A percentile compares a stretch with the other conserved stretches of the same genome.
Conservation (phyloP, 306 rosid genomes). For the Rubus idaeus region DNA sequence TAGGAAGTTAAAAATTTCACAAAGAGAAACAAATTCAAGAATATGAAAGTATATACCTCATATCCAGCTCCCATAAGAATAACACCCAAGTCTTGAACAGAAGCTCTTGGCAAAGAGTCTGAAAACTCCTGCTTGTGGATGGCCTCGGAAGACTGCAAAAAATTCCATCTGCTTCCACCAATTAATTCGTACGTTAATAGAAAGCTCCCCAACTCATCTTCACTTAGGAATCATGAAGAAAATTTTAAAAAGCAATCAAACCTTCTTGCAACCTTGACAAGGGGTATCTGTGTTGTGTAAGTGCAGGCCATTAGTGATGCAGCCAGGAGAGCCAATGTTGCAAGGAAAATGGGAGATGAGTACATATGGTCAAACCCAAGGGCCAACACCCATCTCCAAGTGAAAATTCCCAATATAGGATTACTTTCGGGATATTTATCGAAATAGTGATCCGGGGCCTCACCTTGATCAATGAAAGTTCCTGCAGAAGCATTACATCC, state of each 20-base stretch:
- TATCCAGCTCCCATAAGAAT: constrained; percentile 94
- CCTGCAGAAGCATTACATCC: constrained; percentile 44
- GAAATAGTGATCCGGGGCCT: constrained; percentile 74
- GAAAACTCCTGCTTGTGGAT: constrained; percentile 84
- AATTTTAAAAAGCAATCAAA: constrained; percentile 28
- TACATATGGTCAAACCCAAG: constrained; percentile 96
- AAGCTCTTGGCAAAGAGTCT: constrained; percentile 76
- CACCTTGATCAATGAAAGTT: constrained; percentile 89
- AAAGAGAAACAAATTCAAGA: constrained; percentile 8
- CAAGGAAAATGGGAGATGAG: constrained; percentile 77
- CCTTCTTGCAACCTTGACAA: constrained; percentile 91
- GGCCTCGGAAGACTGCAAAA: constrained; percentile 69
- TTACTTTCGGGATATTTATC: constrained; percentile 77
- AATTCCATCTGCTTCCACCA: constrained; percentile 68
- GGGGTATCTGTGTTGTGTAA: constrained; percentile 91
- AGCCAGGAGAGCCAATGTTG: constrained; percentile 65
- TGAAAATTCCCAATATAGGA: constrained; percentile 79
- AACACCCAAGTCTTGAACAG: constrained; percentile 78
- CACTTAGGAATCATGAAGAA: not conserved
- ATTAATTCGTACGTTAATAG: constrained; percentile 19
- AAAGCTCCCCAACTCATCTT: constrained; percentile 13
- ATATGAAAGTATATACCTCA: constrained; percentile 52
- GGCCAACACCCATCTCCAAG: constrained; percentile 94
- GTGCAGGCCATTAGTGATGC: constrained; percentile 95
- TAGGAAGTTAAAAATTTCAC: not conserved